Base-by-base conservation (phyloP, 108 stramenopile genomes). In the Nitzschia palea region DNA sequence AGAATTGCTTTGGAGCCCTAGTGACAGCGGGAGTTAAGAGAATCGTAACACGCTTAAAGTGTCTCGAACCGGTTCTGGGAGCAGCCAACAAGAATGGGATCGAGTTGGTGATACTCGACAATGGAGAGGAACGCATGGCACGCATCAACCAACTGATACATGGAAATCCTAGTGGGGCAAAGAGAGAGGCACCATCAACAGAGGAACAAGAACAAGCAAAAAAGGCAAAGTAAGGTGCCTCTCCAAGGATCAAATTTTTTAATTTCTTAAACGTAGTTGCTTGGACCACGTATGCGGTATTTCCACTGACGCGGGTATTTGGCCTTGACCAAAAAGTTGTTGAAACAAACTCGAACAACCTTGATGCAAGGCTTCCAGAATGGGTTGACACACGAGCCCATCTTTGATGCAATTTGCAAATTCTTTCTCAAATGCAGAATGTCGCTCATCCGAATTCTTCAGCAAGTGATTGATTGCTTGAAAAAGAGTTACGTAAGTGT, bases 1-100 rank as follows among this genome's bases (percentile, higher is more conserved):
- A 85, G 59, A 44, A 56, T 23, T 91, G 89, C 55, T 87, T 91
- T 55, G 80, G 65, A 20, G 80, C 84, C 0, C 65, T 91, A 30
- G 14, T 58, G 3, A 67, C 72, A 4, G 78, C 86, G 23, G 85
- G 86, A 9, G 71, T 86, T 14, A 32, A 53, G 23, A 66, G 82
- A 32, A 87, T 90, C 35, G 89, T 90, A 17, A 77, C 76, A 44
- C 23, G 67, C 61, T 36, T 50, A 26, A 23, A 18, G 8, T 62
- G 56, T 31, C 3, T 35, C 5, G 26, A 44, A 42, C 50, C 42
- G 4, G 36, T 77, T 44, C 20, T 34, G 23, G 50, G 47, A 4
- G 43, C 61, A 0, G 68, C 76, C 6, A 22, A 30, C 2, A 54
- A 25, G 29, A 25, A 65, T 18, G 43, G 58, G n/a, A 74, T 76